phyloP scores from a whole-genome alignment of 2,329 filamentous ascomycete species.

The Diaporthe australafricana region DNA sequence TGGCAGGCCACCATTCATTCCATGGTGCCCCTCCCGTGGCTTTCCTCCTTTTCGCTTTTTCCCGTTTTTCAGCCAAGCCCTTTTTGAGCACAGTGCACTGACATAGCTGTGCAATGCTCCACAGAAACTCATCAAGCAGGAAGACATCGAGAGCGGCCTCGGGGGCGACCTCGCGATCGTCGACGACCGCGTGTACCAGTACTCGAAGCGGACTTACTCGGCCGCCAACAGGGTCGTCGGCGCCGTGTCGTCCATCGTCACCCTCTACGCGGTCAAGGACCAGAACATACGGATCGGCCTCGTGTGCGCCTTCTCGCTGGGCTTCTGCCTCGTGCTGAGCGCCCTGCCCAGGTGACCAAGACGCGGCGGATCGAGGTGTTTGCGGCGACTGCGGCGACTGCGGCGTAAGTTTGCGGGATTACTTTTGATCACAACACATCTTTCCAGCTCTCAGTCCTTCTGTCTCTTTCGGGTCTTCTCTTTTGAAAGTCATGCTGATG shows the following conservation, averaged over 20 bases:
- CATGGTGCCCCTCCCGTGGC: no score
- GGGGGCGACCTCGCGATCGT: constrained; percentile 17
- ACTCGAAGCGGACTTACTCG: constrained; percentile 8
- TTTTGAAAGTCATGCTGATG: background rate
- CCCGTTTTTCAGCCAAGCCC: background rate
- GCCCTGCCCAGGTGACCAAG: constrained; percentile 44
- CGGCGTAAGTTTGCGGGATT: constrained; percentile 40
- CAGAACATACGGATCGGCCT: constrained; percentile 39
- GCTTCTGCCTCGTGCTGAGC: constrained; percentile 43
- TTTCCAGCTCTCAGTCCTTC: no score
- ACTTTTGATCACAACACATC: no score
- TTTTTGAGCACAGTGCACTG: no score
- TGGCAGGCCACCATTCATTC: no score
- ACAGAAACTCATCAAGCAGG: constrained; percentile 18
- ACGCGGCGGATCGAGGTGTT: constrained; percentile 45
- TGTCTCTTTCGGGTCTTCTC: no score
- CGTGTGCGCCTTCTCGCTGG: constrained; percentile 44
- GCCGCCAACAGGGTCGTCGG: constrained; percentile 37
- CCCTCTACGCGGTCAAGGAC: constrained; percentile 38
- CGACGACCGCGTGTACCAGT: constrained; percentile 34
- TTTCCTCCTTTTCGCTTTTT: background rate
- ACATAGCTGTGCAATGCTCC: background rate
- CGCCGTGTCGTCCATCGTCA: constrained; percentile 39
- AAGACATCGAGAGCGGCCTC: constrained; percentile 27
- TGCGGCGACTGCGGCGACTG: constrained; percentile 43